These are phyloP conservation scores for Cystobasidium pallidum DNA, from an alignment of 1,284 basidiomycete genomes.

Conservation along the genomic window DNA sequence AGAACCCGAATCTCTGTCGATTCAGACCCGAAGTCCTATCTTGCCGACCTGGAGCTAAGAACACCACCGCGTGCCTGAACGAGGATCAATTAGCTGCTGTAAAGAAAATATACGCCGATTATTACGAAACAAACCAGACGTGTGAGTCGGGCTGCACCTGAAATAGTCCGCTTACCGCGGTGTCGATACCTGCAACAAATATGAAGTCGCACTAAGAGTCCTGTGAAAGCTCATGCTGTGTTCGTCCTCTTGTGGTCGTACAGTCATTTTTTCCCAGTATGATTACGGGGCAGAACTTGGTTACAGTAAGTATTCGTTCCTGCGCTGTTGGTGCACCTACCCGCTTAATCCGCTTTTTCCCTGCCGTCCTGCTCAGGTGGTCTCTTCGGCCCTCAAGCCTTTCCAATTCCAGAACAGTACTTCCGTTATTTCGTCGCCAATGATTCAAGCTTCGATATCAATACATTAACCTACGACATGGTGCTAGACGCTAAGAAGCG, in stretches of 20 bases:
- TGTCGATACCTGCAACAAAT: too few relatives aligned
- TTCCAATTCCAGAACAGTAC: not conserved
- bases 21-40: conserved; percentile 13
- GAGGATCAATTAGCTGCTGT: conserved; percentile 29
- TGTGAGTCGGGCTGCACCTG: not conserved
- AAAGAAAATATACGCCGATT: conserved; percentile 9
- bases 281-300: conserved; percentile 1
- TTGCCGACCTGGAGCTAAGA: conserved; percentile 23
- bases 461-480: not conserved
- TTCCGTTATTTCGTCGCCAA: conserved; percentile 15
- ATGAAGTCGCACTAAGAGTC: too few relatives aligned
- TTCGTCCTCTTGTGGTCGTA: not conserved
- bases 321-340: too few relatives aligned
- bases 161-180: too few relatives aligned
- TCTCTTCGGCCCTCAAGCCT: not conserved
- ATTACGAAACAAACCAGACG: conserved; percentile 16
- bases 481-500: not conserved
- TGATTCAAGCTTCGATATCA: not conserved
- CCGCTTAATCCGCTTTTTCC: not conserved
- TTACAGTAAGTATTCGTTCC: not conserved
- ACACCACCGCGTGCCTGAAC: conserved; percentile 11
- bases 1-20: conserved; percentile 35
- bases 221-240: too few relatives aligned
- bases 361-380: not conserved
- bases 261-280: not conserved